Base-by-base conservation (phyloP, 352 stramenopile species). In the Stephanocyclus meneghinianus region DNA sequence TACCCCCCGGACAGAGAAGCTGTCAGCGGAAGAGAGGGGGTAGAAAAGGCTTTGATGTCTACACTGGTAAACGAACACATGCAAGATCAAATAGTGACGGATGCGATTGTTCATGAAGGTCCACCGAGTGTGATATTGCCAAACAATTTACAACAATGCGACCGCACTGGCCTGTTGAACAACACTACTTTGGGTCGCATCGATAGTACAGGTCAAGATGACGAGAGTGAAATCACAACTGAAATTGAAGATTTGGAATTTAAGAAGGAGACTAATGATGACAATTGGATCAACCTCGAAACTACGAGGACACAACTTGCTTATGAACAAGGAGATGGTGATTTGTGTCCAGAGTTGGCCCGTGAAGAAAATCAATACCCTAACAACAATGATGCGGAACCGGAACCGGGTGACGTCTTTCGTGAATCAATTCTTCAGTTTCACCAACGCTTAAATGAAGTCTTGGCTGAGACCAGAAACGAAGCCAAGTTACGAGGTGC, bases 211-310 rank as follows among this genome's bases (percentile, higher is more conserved):
- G 29, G 8, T 9, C 7, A 63, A 35, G 68, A 76, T 53, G 65
- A 64, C 42, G 76, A 83, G 62, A 78, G 68, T 56, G 76, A 83
- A 71, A 83, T 83, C 40, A 83, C 76, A 35, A 83, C 76, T 16
- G 50, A 83, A 42, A 78, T 83, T 51, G 76, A 83, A 66, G 76
- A 83, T 74, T 78, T 83, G 57, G 67, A 55, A 65, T 3, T 50
- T 15, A n/a, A 55, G 11, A 0, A 32, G 50, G 8, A 53, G 16
- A 69, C 10, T 11, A 29, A 42, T 69, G 2, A 50, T 21, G 37
- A 40, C 9, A 55, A 53, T 6, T 30, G 44, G 37, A 30, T 72
- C 11, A 37, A 42, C 29, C n/a, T 51, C 35, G 18, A 75, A 29
- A 42, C 56, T 64, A 42, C 68, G 35, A 62, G 73, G n/a, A 18